Evolutionary conservation across 345 rosid genomes (phyloP).

Genomic region (Lepidium africanum): DNA sequence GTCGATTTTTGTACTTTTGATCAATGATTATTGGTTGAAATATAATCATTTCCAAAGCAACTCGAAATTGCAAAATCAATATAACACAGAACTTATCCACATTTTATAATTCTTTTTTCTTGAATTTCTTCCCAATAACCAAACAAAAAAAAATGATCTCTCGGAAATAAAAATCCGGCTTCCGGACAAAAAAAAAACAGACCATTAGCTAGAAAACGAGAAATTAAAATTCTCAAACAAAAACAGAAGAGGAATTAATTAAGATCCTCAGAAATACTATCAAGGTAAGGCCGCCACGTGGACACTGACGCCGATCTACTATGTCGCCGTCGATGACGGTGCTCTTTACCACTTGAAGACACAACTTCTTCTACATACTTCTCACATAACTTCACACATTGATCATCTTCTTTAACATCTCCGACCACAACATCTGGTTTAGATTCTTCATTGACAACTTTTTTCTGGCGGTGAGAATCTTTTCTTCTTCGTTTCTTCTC

Average conservation of each 20-base stretch:
- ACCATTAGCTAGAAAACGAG: constrained; percentile 18
- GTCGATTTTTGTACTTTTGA: neutral
- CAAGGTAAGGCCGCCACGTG: constrained; percentile 72
- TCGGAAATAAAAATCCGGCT: constrained; percentile 25
- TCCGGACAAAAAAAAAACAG: constrained; percentile 22
- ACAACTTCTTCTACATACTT: constrained; percentile 20
- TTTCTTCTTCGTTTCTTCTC: constrained; percentile 36
- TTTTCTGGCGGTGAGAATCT: neutral
- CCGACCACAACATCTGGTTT: neutral
- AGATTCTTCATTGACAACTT: neutral
- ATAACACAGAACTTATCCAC: constrained; percentile 18
- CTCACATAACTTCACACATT: constrained; percentile 25
- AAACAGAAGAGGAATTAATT: neutral
- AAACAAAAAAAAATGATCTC: neutral
- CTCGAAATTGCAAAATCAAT: constrained; percentile 6
- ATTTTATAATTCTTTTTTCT: neutral
- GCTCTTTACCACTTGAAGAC: constrained; percentile 26
- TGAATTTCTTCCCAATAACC: neutral
- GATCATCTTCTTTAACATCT: neutral
- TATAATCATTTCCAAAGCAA: neutral
- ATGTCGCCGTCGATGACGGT: constrained; percentile 43
- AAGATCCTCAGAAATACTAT: constrained; percentile 73
- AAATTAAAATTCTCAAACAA: neutral
- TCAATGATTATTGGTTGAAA: neutral
- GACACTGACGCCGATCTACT: constrained; percentile 41